phyloP scores from a whole-genome alignment of 768 basidiomycete genomes.

The Amanita pallidorosea region DNA sequence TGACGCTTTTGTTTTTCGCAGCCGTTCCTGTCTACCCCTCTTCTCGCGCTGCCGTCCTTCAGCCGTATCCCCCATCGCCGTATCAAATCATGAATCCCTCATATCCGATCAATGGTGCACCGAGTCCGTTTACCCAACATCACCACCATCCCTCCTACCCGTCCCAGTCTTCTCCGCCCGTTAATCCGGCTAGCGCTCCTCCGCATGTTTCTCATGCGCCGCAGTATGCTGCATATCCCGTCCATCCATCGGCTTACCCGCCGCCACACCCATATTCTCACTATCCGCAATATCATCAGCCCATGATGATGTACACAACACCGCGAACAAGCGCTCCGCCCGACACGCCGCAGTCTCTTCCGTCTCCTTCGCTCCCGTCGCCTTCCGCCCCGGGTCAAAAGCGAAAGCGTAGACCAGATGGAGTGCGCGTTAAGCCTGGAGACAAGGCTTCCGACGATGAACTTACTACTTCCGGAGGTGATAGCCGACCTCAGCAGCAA shows the following conservation, averaged over 20 bases:
- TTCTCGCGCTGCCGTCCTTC: slow-evolving; percentile 31
- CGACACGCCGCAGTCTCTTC: slow-evolving; percentile 23
- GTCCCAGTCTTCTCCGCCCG: slow-evolving; percentile 22
- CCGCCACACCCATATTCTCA: slow-evolving; percentile 43
- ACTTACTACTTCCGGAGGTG: slow-evolving; percentile 36
- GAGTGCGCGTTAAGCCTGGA: slow-evolving; percentile 25
- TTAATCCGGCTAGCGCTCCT: slow-evolving; percentile 23
- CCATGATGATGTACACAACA: slow-evolving; percentile 61
- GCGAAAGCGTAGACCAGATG: slow-evolving; percentile 50
- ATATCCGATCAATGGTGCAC: slow-evolving; percentile 52
- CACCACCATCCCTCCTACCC: slow-evolving; percentile 22
- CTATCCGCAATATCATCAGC: slow-evolving; percentile 59
- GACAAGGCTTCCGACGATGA: slow-evolving; percentile 57
- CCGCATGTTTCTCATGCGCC: slow-evolving; percentile 26
- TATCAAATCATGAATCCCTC: slow-evolving; percentile 62
- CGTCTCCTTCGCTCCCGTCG: slow-evolving; percentile 22
- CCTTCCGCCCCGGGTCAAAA: slow-evolving; percentile 30
- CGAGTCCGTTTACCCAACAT: slow-evolving; percentile 21
- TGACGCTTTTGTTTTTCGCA: neutral
- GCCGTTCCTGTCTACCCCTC: slow-evolving; percentile 17
- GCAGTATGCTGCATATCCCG: slow-evolving; percentile 42
- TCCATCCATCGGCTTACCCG: slow-evolving; percentile 42
- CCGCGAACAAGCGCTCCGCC: slow-evolving; percentile 25
- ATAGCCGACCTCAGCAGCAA: slow-evolving; percentile 22
- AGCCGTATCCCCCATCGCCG: slow-evolving; percentile 43